Evolutionary conservation across 441 rosid genomes (phyloP).

Genomic region (Eutrema salsugineum): DNA sequence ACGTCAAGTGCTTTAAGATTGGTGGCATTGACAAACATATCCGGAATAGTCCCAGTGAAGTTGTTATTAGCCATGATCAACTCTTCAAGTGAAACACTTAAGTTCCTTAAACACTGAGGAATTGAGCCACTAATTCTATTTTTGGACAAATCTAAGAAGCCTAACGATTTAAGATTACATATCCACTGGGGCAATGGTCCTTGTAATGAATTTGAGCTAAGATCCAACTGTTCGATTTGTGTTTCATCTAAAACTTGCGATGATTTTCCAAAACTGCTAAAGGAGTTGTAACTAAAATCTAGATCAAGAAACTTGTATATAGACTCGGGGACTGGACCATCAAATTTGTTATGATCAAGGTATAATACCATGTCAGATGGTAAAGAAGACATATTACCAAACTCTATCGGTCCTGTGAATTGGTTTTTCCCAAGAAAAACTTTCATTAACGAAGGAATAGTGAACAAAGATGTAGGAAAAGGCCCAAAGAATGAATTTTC

Average conservation of each 20-base stretch:
- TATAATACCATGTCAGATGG: too few species aligned
- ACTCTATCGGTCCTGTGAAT: too few species aligned
- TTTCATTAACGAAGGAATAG: too few species aligned
- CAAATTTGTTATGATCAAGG: not conserved
- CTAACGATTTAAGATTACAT: not conserved
- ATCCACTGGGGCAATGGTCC: too few species aligned
- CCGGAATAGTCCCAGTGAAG: not conserved
- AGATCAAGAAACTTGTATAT: not conserved
- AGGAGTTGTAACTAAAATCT: not conserved
- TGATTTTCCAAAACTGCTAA: not conserved
- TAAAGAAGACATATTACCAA: too few species aligned
- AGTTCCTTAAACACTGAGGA: not conserved
- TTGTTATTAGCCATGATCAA: too few species aligned
- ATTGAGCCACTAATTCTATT: not conserved
- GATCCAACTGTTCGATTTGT: not conserved
- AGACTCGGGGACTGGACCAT: not conserved
- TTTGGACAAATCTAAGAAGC: not conserved
- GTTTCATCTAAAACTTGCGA: not conserved
- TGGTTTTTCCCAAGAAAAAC: too few species aligned
- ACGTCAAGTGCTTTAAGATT: not conserved
- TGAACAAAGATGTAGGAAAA: too few species aligned
- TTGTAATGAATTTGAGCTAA: not conserved
- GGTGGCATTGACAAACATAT: not conserved
- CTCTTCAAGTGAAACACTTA: not conserved
- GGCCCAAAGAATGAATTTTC: too few species aligned